Conservation (phyloP, 73 alveolate genomes). For the Paraurostyla sp. region DNA sequence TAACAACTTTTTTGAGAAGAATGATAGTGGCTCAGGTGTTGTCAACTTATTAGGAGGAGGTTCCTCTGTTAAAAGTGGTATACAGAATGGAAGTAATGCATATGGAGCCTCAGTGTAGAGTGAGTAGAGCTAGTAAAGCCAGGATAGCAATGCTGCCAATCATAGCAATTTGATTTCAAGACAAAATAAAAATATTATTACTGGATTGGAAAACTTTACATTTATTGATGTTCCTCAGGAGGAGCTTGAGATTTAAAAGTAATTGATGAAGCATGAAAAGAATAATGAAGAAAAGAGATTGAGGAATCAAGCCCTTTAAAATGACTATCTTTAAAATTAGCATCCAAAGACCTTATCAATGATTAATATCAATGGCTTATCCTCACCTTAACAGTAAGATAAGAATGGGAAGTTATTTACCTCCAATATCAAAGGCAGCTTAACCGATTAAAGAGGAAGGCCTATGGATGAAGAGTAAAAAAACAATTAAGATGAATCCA, state of each 20-base stretch:
- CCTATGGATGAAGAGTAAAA: constrained; percentile 26
- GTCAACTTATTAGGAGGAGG: constrained; percentile 43
- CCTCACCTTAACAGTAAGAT: not conserved
- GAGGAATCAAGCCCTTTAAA: not conserved
- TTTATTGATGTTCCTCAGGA: constrained; percentile 60
- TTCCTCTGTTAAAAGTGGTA: constrained; percentile 39
- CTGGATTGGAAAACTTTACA: constrained; percentile 53
- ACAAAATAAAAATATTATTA: not conserved
- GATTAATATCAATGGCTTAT: not conserved
- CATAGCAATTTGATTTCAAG: not conserved
- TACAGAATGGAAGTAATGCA: constrained; percentile 15
- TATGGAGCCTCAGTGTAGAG: constrained; percentile 24
- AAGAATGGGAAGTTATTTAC: not conserved
- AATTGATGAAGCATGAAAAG: not conserved
- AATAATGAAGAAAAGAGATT: constrained; percentile 18
- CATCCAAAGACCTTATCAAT: not conserved
- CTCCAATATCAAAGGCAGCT: not conserved
- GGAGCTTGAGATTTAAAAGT: constrained; percentile 21
- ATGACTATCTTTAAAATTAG: not conserved
- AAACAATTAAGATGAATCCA: constrained; percentile 7
- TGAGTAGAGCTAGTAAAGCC: constrained; percentile 11
- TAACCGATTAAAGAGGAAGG: not conserved
- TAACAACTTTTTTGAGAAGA: constrained; percentile 45
- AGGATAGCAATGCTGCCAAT: constrained; percentile 11
- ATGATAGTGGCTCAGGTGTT: constrained; percentile 51